Evolutionary conservation across 2,329 filamentous ascomycete genomes (phyloP).

Genomic region (Sporothrix pallida): DNA sequence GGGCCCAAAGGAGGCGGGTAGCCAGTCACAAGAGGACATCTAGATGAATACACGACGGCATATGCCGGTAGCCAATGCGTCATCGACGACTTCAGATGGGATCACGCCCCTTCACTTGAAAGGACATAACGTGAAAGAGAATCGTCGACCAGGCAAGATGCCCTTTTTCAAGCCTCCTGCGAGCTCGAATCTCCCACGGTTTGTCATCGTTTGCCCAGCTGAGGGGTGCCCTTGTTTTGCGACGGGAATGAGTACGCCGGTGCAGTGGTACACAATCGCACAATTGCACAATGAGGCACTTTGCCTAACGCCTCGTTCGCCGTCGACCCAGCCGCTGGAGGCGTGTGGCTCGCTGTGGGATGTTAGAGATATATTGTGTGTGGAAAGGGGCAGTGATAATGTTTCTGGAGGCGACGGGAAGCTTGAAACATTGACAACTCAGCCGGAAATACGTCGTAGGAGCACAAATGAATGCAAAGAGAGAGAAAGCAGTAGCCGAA

Average conservation of each 20-base stretch:
- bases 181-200: no score
- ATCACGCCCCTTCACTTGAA: not conserved
- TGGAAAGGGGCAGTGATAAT: not conserved
- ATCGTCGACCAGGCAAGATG: not conserved
- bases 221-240: not conserved
- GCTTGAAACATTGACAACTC: slow-evolving; percentile 5
- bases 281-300: not conserved
- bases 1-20: not conserved
- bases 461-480: not conserved
- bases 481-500: not conserved
- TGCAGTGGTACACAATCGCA: not conserved
- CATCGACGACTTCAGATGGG: no score
- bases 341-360: not conserved
- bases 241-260: not conserved
- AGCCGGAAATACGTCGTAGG: no score
- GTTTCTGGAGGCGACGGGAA: slow-evolving; percentile 9
- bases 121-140: not conserved
- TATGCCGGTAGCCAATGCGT: no score
- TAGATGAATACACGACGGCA: no score
- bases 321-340: not conserved
- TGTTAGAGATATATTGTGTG: not conserved
- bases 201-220: not conserved
- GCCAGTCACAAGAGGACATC: not conserved
- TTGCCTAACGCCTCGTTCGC: not conserved
- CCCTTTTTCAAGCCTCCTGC: no score